A percentile compares a stretch with the other conserved stretches of the same genome.
Conservation (phyloP, 2,329 filamentous ascomycete species). For the Aspergillus sp. region DNA sequence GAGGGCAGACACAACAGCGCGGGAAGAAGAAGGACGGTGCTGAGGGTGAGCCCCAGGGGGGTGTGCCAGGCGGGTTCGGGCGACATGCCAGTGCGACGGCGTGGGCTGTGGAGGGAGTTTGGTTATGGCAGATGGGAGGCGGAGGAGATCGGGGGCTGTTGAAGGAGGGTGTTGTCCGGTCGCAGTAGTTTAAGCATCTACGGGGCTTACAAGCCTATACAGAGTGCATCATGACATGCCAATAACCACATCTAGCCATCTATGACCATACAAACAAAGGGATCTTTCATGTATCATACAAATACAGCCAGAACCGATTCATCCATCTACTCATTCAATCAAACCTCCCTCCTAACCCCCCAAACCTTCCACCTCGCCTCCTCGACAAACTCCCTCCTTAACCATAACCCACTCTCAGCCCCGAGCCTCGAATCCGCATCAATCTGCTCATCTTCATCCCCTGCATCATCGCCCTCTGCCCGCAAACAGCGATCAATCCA, state of each 20-base stretch:
- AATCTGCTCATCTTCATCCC: slow-evolving; percentile 13
- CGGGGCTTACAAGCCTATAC: too few species aligned
- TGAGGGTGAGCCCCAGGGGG: neutral
- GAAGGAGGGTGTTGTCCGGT: slow-evolving; percentile 24
- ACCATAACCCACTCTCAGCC: slow-evolving; percentile 25
- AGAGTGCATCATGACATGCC: neutral
- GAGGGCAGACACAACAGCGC: slow-evolving; percentile 15
- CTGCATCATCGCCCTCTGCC: slow-evolving; percentile 25
- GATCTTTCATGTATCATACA: too few species aligned
- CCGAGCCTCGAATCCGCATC: neutral
- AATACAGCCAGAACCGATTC: neutral
- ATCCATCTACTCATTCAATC: neutral
- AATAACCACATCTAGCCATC: slow-evolving; percentile 1
- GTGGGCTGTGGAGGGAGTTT: slow-evolving; percentile 81
- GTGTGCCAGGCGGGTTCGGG: slow-evolving; percentile 22
- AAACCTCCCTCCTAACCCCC: slow-evolving; percentile 25
- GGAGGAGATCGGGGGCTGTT: slow-evolving; percentile 36
- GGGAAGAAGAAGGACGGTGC: slow-evolving; percentile 2
- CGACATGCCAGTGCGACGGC: slow-evolving; percentile 69
- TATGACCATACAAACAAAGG: too few species aligned
- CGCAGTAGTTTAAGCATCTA: slow-evolving; percentile 11
- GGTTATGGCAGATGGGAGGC: slow-evolving; percentile 71
- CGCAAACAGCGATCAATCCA: slow-evolving; percentile 50
- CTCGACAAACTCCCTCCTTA: slow-evolving; percentile 31
- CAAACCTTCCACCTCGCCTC: slow-evolving; percentile 34